Evolutionary conservation across 2,329 filamentous ascomycete species (phyloP), one percentile per base, ranked within the genome.

Genomic region (Penicillium sp.): DNA sequence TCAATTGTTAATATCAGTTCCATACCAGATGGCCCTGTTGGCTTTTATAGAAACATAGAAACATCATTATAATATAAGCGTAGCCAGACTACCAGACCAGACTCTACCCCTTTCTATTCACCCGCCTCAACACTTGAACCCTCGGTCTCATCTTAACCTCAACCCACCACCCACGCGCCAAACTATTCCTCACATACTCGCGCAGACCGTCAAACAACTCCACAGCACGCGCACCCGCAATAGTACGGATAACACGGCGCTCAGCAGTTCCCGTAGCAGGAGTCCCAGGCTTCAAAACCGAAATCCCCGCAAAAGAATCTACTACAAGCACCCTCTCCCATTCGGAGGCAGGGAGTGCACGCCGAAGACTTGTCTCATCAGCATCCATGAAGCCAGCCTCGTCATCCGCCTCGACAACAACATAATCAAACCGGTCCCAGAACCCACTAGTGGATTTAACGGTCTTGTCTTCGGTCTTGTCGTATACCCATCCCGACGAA

Each of bases 401-500:
- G 8, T 62, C 60, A 17, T 62, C 54, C 2, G 53, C 65, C 63
- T 83, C 81, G 1, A 77, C 70, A 22, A 83, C 64, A 2, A 75
- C 75, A 55, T 81, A 83, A 56, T 83, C 77, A 52, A 83, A 81
- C 6, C 69, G 64, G 1, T 70, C 63, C 81, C 80, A 84, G 61
- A 83, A 84, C 3, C 60, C 52, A 0, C 74, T 71, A 19, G 76
- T 69, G 1, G 75, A 67, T 31, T 80, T 72, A 2, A 60, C 55
- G 2, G 64, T 56, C 26, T 74, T 68, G 41, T 79, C 70, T 57
- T 79, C 79, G 0, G 79, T 80, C 60, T 83, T 84, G 61, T 83
- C 80, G 61, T 83, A 83, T 1, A 66, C 58, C 78, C 79, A 83
- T 5, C 60, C 37, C 50, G 43, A 8, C 15, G 61, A 55, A 29